phyloP scores from a whole-genome alignment of 345 rosid genomes.

The Syzygium jambos region DNA sequence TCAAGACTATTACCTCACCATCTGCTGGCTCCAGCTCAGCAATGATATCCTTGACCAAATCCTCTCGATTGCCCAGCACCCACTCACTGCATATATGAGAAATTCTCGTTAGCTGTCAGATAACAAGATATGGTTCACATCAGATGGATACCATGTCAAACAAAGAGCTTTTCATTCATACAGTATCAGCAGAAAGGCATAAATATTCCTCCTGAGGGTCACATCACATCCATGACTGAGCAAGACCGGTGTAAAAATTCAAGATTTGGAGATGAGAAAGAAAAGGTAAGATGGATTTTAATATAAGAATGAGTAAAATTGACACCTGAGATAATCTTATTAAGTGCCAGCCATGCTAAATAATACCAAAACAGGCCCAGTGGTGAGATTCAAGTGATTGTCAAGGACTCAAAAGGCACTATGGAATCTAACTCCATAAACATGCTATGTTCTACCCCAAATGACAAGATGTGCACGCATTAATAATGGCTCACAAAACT shows the following conservation, averaged over 20 bases:
- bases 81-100: slow-evolving; percentile 56
- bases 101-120: not conserved
- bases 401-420: not conserved
- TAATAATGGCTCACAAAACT: not conserved
- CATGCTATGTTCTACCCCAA: not conserved
- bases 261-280: not conserved
- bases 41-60: slow-evolving; percentile 81
- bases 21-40: slow-evolving; percentile 61
- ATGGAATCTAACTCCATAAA: not conserved
- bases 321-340: not conserved
- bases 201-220: not conserved
- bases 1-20: slow-evolving; percentile 55
- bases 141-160: not conserved
- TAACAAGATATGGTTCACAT: not conserved
- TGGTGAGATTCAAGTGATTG: not conserved
- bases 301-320: not conserved
- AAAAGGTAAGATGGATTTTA: not conserved
- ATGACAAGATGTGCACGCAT: not conserved
- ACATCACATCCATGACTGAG: not conserved
- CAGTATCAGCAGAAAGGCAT: not conserved
- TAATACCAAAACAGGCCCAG: not conserved
- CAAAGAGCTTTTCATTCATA: not conserved
- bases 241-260: not conserved
- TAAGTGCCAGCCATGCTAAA: not conserved
- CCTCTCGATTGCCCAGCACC: slow-evolving; percentile 95